phyloP scores from a whole-genome alignment of 495 filamentous ascomycete species.

The Neurospora pannonica region DNA sequence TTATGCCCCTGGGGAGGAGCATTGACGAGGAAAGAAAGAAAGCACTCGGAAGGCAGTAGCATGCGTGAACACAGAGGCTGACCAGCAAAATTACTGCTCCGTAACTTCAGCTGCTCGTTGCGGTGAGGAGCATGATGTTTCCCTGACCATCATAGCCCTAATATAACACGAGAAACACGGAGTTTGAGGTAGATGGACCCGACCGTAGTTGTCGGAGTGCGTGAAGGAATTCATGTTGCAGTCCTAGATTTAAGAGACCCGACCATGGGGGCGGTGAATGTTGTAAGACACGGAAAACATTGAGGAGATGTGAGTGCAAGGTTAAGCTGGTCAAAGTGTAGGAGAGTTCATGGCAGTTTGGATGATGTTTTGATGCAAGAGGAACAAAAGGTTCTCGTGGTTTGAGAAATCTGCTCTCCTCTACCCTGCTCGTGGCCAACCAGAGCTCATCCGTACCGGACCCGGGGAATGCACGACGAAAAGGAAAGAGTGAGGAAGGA shows the following conservation, averaged over 20 bases:
- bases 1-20: neutral
- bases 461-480: neutral
- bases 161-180: neutral
- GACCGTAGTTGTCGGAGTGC: neutral
- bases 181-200: neutral
- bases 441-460: neutral
- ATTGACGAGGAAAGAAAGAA: neutral
- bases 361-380: neutral
- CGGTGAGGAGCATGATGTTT: neutral
- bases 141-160: neutral
- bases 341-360: neutral
- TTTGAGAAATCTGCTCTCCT: neutral
- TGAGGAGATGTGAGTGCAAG: neutral
- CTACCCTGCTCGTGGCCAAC: neutral
- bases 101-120: neutral
- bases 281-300: neutral
- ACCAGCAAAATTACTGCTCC: neutral
- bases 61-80: neutral
- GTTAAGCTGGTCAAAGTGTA: neutral
- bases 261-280: neutral
- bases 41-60: neutral
- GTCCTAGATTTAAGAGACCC: neutral
- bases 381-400: neutral
- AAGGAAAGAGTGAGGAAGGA: neutral
- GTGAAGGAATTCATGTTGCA: neutral